Evolutionary conservation across 2,329 filamentous ascomycete species (phyloP), one percentile per base, ranked within the genome.

Genomic region (Xylariaceae sp.): DNA sequence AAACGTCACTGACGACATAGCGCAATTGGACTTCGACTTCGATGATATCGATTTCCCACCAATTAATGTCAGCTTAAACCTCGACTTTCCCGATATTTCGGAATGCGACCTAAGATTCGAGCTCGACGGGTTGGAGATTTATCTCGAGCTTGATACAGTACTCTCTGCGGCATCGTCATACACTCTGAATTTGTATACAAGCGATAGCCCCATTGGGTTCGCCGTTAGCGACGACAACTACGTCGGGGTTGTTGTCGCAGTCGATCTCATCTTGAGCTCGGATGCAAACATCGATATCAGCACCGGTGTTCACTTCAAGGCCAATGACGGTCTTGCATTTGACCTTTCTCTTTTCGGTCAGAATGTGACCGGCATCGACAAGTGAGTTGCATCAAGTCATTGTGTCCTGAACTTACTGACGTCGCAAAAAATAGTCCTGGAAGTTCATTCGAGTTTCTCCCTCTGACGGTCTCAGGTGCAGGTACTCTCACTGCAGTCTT

Each of bases 391-490:
- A 7, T 27, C 22, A 27, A n/a, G 22, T 27, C 22, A 27, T 27
- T 27, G 22, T 27, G 22, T 2, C 17, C 22, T 3, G 22, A 10
- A 42, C 11, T 18, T 39, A 39, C 14, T 33, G 11, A 39, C 17
- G 12, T 14, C 47, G 10, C n/a, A 44, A 36, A 48, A 54, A 9
- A 19, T 3, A 80, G 76, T 40, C 72, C 75, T 4, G 77, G 77
- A 6, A 79, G 74, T 0, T 62, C 71, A 12, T 82, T 81, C 51
- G 77, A 81, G 48, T 81, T 81, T 49, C 70, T 83, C 1, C 79
- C 80, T 0, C 75, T 82, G 3, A 76, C 68, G 0, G 64, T 82
- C 31, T 62, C 72, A 51, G 72, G 67, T 30, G 70, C 68, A 10
- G 70, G 70, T 0, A 57, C 72, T 0, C 62, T 82, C 10, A 71